A percentile compares a stretch with the other conserved stretches of the same genome.
phyloP scores from a whole-genome alignment of 495 filamentous ascomycete species.

The Penicillium desertorum region DNA sequence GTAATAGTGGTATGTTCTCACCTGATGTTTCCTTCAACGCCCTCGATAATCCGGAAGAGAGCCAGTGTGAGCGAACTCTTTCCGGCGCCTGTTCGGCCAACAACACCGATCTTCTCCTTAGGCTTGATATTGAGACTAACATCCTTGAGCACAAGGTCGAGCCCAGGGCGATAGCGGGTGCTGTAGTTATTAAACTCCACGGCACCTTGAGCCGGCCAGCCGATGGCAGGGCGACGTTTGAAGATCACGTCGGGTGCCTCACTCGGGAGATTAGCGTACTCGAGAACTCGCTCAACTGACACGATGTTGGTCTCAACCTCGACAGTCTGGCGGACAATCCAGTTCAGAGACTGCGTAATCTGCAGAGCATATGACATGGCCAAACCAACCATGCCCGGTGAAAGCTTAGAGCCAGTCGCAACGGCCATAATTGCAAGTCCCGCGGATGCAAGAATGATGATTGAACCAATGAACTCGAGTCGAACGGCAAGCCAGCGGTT shows the following conservation, averaged over 20 bases:
- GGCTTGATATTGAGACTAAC: conserved; percentile 89
- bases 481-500: conserved; percentile 96
- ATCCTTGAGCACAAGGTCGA: conserved; percentile 90
- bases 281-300: conserved; percentile 94
- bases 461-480: conserved; percentile 92
- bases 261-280: conserved; percentile 90
- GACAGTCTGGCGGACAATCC: conserved; percentile 98
- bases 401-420: conserved; percentile 63
- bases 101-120: conserved; percentile 96
- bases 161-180: conserved; percentile 81
- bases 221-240: conserved; percentile 77
- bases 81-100: conserved; percentile 93
- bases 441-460: conserved; percentile 88
- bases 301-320: conserved; percentile 99
- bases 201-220: conserved; percentile 89
- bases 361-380: conserved; percentile 96
- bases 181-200: conserved; percentile 93
- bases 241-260: conserved; percentile 95
- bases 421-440: conserved; percentile 82
- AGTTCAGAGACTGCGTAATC: conserved; percentile 98
- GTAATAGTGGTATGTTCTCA: conserved; percentile 19
- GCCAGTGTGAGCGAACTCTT: conserved; percentile 94
- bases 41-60: conserved; percentile 94
- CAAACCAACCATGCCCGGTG: conserved; percentile 82
- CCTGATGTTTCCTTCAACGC: conserved; percentile 72